Base-by-base conservation (phyloP, 805 yeast species). In the Metschnikowia orientalis region DNA sequence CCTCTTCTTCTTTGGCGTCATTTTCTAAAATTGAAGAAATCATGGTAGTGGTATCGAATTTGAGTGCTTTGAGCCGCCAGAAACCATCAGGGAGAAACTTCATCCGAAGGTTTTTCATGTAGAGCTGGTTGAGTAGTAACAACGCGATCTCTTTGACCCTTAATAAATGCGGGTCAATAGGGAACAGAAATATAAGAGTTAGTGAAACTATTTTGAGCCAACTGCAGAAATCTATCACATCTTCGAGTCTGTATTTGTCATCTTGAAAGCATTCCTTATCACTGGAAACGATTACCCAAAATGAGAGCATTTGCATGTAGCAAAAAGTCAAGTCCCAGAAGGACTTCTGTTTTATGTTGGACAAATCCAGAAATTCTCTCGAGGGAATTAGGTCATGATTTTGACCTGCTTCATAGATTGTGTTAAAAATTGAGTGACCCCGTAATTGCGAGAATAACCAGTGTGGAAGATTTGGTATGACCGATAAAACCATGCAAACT, bases 101-200 rank as follows among this genome's bases (percentile, higher is more conserved):
- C 35, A 82, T 57, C 30, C 90, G 64, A n/a, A 81, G 61, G 45
- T 85, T 81, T 32, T 83, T 73, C 36, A 73, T 49, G 51, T 82
- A 79, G 1, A 85, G 53, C 51, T 81, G 89, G 33, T 79, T 73
- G 32, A 82, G 54, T 3, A 82, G 65, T 17, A 67, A 59, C n/a
- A 78, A 51, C 0, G 81, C 60, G 1, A 70, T 50, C 3, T 49
- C 51, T 32, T 53, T 54, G 18, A 61, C 13, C 10, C 27, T 19
- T 19, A 10, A 19, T 13, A 23, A n/a, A 13, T 30, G 38, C 21
- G 22, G 18, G 10, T 32, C 25, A 7, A 20, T 20, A 26, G 20
- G 15, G 20, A 9, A 13, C 19, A 22, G 59, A 63, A 77, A 72
- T 4, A 76, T 60, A 25, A 76, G 46, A 5, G 73, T 61, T 27